Evolutionary conservation across 2,329 filamentous ascomycete genomes (phyloP), one percentile per base, ranked within the genome.

Genomic region (Ceratocystis papillata): DNA sequence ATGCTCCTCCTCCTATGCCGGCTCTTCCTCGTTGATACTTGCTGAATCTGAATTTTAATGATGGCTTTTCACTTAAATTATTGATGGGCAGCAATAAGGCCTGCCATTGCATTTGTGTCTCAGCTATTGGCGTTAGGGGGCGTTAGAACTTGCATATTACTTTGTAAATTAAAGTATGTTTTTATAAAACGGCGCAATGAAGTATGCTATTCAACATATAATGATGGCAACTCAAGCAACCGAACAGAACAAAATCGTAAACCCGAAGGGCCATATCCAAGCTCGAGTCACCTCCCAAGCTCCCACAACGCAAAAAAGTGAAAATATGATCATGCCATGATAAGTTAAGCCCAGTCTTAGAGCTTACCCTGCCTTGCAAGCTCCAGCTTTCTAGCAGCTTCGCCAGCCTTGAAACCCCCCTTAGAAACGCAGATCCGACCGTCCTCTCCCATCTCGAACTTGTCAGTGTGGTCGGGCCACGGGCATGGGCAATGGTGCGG

Each of bases 401-500:
- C 88, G 10, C 86, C 87, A 1, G 79, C 79, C 72, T 85, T 86
- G 77, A 86, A 91, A 0, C 89, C 89, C 1, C 88, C 88, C 72
- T 86, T 90, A 57, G 85, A 89, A 0, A 87, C 79, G 72, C 89
- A 94, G 60, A 91, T 78, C 50, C 87, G 82, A 70, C 85, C 84
- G 0, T 89, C 89, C 3, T 92, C 87, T 4, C 80, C 83, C 37
- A 86, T 72, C 75, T 88, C 89, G 69, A 90, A 83, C 73, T 94
- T 94, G 70, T 93, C 89, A 73, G 93, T 86, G 69, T 88, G 79
- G 7, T 79, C 77, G 1, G 88, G 86, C 78, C 88, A 96, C 1
- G 90, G 81, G 77, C 94, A 99, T 33, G 94, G 94, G 76, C 94
- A 99, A 77, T 99, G 94, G 75, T 97, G 93, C 1, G 94, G 92